These are phyloP conservation scores for Warburgia ugandensis DNA, from an alignment of 164 flowering plant species.

Conservation along the genomic window DNA sequence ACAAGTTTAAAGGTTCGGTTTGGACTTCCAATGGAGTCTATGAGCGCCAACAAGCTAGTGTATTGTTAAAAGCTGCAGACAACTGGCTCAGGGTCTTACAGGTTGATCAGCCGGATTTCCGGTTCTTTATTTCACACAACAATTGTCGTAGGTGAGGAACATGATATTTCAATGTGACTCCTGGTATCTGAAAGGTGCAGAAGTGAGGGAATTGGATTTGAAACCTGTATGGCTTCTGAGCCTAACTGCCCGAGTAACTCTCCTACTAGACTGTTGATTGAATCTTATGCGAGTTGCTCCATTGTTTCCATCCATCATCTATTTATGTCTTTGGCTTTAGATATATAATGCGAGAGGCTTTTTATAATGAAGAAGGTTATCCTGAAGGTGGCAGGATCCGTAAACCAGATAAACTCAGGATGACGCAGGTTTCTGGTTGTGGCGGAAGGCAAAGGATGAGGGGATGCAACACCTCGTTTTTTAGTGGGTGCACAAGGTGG, in stretches of 20 bases:
- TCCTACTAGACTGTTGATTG: background rate
- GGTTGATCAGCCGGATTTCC: slow-evolving; percentile 56
- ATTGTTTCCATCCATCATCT: slow-evolving; percentile 1
- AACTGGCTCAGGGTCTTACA: slow-evolving; percentile 43
- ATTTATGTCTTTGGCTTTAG: background rate
- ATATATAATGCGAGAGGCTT: background rate
- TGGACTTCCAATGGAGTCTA: slow-evolving; percentile 32
- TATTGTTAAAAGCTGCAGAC: slow-evolving; percentile 47
- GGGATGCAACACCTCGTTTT: background rate
- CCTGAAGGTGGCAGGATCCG: background rate
- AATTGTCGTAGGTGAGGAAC: slow-evolving; percentile 28
- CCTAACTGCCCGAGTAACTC: background rate
- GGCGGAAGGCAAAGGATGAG: background rate
- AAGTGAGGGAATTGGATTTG: background rate
- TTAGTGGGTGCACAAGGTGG: background rate
- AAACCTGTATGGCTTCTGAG: background rate
- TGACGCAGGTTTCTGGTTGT: background rate
- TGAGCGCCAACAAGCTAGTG: slow-evolving; percentile 39
- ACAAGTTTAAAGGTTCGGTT: slow-evolving; percentile 53
- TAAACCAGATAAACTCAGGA: background rate
- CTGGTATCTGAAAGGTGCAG: background rate
- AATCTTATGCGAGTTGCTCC: background rate
- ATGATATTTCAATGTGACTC: too few species aligned
- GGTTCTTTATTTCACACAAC: slow-evolving; percentile 44
- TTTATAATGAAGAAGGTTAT: background rate